Base-by-base conservation (phyloP, 2,329 filamentous ascomycete species). In the Colletotrichum kahawae region DNA sequence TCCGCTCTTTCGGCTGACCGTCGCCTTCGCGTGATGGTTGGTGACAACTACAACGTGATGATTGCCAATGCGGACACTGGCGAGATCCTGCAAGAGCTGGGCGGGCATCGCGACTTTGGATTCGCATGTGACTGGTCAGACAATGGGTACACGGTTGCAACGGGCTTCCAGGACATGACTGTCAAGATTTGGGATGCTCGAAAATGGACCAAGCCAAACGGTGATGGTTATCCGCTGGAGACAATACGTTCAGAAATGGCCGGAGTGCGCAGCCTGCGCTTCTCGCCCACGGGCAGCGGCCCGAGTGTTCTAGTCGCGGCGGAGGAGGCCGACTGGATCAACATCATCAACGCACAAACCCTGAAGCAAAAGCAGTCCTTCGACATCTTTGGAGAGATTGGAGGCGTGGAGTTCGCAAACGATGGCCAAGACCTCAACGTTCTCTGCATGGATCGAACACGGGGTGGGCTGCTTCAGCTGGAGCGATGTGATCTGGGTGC, bases 91-190 rank as follows among this genome's bases (percentile, higher is more conserved):
- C 88, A 93, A 78, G 84, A 85, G 31, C 88, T 96, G 2, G 83
- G 85, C 5, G 92, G 93, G 3, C 93, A 95, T 80, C 87, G 87
- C 16, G 94, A 95, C 80, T 94, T 89, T 78, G 93, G 92, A 3
- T 96, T 96, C 79, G 92, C 94, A 2, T 95, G 93, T 79, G 94
- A 93, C 78, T 96, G 94, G 94, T 93, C 94, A 21, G 92, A 93
- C 68, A 93, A 96, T 80, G 94, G 94, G 36, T 92, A 92, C 85
- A 93, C 92, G 14, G 89, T 96, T 24, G 94, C 94, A 14, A 96
- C 94, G 0, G 94, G 92, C 27, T 93, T 93, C 76, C 94, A 96
- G 82, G 94, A 96, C 82, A 93, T 90, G 81, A 89, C 88, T 33
- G 88, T 96, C 78, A 91, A 92, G 77, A 91, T 96, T 64, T 96